Evolutionary conservation across 768 basidiomycete species (phyloP).

Genomic region (Mycena latifolia): DNA sequence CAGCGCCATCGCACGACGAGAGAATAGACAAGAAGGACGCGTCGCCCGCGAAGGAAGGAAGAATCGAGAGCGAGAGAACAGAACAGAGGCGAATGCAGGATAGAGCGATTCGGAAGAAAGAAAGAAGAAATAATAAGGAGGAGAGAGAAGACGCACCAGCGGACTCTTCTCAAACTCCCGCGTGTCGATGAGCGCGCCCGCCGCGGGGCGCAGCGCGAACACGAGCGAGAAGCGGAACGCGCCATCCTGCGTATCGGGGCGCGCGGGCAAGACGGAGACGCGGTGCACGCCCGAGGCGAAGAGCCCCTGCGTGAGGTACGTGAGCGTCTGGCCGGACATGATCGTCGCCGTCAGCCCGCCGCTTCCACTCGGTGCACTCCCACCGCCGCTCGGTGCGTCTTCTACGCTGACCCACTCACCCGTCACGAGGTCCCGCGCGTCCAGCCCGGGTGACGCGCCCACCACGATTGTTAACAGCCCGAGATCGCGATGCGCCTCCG

Average conservation of each 20-base stretch:
- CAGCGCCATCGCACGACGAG: no score
- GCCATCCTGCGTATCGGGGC: not conserved
- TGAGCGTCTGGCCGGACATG: slow-evolving; percentile 29
- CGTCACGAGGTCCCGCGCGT: slow-evolving; percentile 22
- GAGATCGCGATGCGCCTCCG: slow-evolving; percentile 35
- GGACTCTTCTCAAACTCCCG: slow-evolving; percentile 10
- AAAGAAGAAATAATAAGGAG: no score
- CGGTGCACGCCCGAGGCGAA: slow-evolving; percentile 33
- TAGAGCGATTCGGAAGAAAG: no score
- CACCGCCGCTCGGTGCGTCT: slow-evolving; percentile 10
- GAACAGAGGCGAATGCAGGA: no score
- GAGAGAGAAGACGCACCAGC: not conserved
- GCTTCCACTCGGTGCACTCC: no score
- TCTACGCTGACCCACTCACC: slow-evolving; percentile 34
- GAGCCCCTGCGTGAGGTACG: slow-evolving; percentile 32
- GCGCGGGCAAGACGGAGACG: slow-evolving; percentile 30
- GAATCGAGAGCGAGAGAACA: no score
- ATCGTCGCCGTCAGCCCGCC: slow-evolving; percentile 31
- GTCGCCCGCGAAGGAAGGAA: no score
- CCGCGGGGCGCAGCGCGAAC: slow-evolving; percentile 35
- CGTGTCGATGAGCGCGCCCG: slow-evolving; percentile 27
- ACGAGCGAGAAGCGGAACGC: slow-evolving; percentile 31
- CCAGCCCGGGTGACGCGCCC: slow-evolving; percentile 31
- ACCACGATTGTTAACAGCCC: slow-evolving; percentile 34
- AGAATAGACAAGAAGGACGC: no score